Conservation (phyloP, 805 yeast genomes). For the Candida nemodendra region DNA sequence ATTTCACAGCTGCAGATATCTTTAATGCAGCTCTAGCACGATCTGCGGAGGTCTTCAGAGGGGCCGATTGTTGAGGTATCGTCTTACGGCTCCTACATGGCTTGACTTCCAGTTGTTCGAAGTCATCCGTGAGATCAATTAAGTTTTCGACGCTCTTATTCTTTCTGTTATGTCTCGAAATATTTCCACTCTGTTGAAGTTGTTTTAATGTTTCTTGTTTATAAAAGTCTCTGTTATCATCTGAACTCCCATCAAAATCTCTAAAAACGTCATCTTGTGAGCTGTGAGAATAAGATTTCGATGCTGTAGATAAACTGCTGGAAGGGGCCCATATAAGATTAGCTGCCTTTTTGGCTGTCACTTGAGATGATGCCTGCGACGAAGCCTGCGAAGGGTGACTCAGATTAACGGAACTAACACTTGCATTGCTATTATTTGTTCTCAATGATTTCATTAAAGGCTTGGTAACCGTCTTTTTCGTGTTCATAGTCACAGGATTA, state of each 20-base stretch:
- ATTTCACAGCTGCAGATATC: constrained; percentile 33
- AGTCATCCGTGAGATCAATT: constrained; percentile 13
- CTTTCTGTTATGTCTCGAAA: constrained; percentile 19
- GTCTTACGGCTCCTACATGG: constrained; percentile 5
- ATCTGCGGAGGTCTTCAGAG: constrained; percentile 26
- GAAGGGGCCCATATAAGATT: constrained; percentile 39
- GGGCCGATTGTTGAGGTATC: constrained; percentile 11
- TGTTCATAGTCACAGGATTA: constrained; percentile 31
- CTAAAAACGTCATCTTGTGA: constrained; percentile 23
- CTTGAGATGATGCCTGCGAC: constrained; percentile 9
- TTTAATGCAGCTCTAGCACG: constrained; percentile 32
- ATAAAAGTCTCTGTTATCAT: constrained; percentile 21
- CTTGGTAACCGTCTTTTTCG: constrained; percentile 18
- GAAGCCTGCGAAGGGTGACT: not conserved
- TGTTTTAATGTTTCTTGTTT: constrained; percentile 29
- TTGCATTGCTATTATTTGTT: constrained; percentile 10
- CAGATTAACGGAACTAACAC: constrained; percentile 1
- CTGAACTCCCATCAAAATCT: constrained; percentile 26
- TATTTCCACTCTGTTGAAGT: constrained; percentile 25
- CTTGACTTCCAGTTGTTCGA: constrained; percentile 13
- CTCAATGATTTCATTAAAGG: constrained; percentile 25
- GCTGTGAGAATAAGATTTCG: constrained; percentile 26
- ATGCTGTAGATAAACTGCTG: constrained; percentile 25
- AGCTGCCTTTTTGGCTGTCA: constrained; percentile 36
- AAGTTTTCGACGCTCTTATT: constrained; percentile 16